Conservation (phyloP, 2,329 filamentous ascomycete species). For the Arthroderma uncinatum region DNA sequence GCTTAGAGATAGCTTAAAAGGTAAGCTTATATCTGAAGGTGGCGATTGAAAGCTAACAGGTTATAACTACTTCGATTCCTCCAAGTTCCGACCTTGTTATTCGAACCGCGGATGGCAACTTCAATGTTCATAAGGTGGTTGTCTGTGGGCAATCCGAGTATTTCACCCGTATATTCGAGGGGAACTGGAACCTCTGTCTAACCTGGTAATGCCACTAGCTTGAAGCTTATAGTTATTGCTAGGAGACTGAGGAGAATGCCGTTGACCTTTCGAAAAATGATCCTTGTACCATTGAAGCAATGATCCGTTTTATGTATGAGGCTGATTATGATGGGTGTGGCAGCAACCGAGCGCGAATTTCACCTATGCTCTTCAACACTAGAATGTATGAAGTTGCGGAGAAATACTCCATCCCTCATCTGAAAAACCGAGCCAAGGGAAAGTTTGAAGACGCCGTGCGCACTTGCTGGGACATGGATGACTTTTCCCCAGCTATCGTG, state of each 20-base stretch:
- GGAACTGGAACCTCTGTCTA: conserved; percentile 9
- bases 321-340: conserved; percentile 1
- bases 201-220: neutral
- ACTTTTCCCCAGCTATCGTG: neutral
- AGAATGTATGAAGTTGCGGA: neutral
- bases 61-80: neutral
- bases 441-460: neutral
- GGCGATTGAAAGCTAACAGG: neutral
- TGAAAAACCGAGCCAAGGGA: neutral
- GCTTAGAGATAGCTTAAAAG: neutral
- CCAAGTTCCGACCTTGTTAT: conserved; percentile 7
- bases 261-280: conserved; percentile 17
- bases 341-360: too few species aligned
- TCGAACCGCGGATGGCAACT: neutral
- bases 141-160: conserved; percentile 6
- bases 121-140: conserved; percentile 10
- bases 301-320: conserved; percentile 21
- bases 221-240: neutral
- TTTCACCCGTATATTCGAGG: conserved; percentile 5
- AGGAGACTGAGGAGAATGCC: conserved; percentile 4
- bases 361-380: neutral
- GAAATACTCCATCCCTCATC: neutral
- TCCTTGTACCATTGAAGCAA: conserved; percentile 17
- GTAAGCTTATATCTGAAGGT: neutral
- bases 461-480: neutral